Evolutionary conservation across 257 asterid species (phyloP), one percentile per base, ranked within the genome.

Genomic region (Misopates orontium): DNA sequence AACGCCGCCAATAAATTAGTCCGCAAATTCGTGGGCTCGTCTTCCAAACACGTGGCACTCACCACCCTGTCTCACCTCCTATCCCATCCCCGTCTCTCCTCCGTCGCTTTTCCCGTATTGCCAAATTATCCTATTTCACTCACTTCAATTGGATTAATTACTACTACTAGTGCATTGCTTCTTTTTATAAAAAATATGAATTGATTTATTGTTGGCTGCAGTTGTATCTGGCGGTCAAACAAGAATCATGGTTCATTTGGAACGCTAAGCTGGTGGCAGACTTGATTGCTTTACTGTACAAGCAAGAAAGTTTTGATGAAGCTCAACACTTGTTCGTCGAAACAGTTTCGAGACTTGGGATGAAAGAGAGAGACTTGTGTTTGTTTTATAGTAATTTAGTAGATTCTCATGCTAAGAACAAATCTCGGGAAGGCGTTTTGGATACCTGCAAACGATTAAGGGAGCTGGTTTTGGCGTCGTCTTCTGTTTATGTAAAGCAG

Each of bases 201-300:
- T 3, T 28, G 62, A 23, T 65, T 4, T 60, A 62, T 28, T 23
- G 50, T 25, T 72, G 58, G 47, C 61, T 70, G 87, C 82, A 90
- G 99, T 31, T 93, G 87, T 93, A 87, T 70, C 39, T 70, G 60
- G 69, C 72, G 49, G 86, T 93, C 32, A 55, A 80, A 57, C 84
- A 84, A 64, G 88, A 88, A 56, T 48, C 96, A 1, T 90, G 99
- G 97, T 93, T 93, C 84, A 64, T 72, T 49, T 90, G 99, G 99
- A 93, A 90, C 59, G 76, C 89, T 9, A 93, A 86, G 86, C 83
- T 89, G 52, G 90, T 73, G 56, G 96, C 95, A 0, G 94, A 90
- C 17, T 75, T 90, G 72, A 80, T 86, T 11, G 91, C 95, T 10
- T 57, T 71, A 25, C 56, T 84, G 53, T 73, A 76, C 72, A 82